A percentile compares a stretch with the other conserved stretches of the same genome.
Conservation (phyloP, 306 rosid genomes). For the Castanopsis chinensis region DNA sequence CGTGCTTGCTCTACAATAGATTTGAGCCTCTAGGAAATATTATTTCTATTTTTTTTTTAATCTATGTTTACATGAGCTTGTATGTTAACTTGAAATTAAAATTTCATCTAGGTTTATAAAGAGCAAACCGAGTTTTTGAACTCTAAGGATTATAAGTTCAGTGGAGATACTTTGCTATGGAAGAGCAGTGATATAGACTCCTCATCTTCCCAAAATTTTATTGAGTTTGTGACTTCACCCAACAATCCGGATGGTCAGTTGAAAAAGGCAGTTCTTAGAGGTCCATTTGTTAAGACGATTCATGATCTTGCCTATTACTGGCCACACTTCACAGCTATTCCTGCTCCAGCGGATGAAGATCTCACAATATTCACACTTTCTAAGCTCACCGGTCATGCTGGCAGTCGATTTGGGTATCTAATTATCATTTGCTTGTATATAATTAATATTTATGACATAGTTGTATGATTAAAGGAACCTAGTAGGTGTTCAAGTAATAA, state of each 20-base stretch:
- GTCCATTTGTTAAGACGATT: conserved; percentile 33
- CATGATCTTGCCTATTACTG: conserved; percentile 50
- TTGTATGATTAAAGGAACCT: background rate
- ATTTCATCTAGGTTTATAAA: conserved; percentile 23
- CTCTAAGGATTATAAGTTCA: conserved; percentile 29
- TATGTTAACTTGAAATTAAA: background rate
- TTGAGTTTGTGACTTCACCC: conserved; percentile 66
- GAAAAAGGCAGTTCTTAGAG: conserved; percentile 21
- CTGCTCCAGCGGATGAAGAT: conserved; percentile 47
- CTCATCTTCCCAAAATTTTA: background rate
- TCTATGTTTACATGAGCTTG: no score
- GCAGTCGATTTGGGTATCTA: conserved; percentile 45
- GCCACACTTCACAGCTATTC: conserved; percentile 62
- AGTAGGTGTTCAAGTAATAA: background rate
- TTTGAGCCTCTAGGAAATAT: no score
- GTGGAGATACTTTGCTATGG: conserved; percentile 41
- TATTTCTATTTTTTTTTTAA: no score
- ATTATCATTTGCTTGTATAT: background rate
- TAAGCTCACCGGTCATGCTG: conserved; percentile 61
- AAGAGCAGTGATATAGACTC: background rate
- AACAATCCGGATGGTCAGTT: conserved; percentile 60
- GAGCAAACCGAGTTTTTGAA: conserved; percentile 36
- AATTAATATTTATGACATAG: background rate
- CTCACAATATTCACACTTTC: conserved; percentile 46
- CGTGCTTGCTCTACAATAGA: no score